These are phyloP conservation scores for Baudoinia panamericana DNA, from an alignment of 495 filamentous ascomycete species.

Conservation along the genomic window DNA sequence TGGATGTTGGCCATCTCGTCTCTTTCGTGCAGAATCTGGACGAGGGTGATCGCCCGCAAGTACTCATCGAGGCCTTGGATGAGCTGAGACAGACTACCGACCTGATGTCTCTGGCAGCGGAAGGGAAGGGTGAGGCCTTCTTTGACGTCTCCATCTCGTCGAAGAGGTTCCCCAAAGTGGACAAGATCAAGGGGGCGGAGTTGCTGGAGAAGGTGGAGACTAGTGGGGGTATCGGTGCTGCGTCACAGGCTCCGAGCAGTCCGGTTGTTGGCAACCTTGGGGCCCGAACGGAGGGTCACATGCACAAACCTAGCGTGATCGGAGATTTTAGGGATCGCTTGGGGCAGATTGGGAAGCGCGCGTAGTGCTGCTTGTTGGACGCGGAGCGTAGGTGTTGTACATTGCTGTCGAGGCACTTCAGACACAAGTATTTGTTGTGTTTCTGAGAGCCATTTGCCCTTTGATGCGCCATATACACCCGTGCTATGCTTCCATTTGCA, in stretches of 20 bases:
- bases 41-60: conserved; percentile 25
- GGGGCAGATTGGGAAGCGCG: conserved; percentile 8
- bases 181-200: conserved; percentile 70
- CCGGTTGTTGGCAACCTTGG: neutral
- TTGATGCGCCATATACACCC: too few species aligned
- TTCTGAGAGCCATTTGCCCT: too few species aligned
- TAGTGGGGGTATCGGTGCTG: conserved; percentile 1
- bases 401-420: too few species aligned
- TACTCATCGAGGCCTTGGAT: conserved; percentile 74
- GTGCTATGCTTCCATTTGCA: too few species aligned
- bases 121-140: conserved; percentile 84
- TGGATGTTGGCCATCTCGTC: conserved; percentile 70
- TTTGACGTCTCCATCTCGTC: conserved; percentile 78
- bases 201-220: conserved; percentile 62
- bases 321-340: conserved; percentile 14
- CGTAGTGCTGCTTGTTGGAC: neutral
- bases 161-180: conserved; percentile 87
- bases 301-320: conserved; percentile 7
- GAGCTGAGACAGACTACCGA: conserved; percentile 83
- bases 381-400: too few species aligned
- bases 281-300: conserved; percentile 1
- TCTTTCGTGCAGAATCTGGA: conserved; percentile 67
- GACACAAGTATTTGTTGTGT: too few species aligned
- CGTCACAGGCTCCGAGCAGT: neutral
- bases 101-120: conserved; percentile 51